These are phyloP conservation scores for Pseudoperonospora humuli DNA, from an alignment of 352 stramenopile species.

Conservation along the genomic window DNA sequence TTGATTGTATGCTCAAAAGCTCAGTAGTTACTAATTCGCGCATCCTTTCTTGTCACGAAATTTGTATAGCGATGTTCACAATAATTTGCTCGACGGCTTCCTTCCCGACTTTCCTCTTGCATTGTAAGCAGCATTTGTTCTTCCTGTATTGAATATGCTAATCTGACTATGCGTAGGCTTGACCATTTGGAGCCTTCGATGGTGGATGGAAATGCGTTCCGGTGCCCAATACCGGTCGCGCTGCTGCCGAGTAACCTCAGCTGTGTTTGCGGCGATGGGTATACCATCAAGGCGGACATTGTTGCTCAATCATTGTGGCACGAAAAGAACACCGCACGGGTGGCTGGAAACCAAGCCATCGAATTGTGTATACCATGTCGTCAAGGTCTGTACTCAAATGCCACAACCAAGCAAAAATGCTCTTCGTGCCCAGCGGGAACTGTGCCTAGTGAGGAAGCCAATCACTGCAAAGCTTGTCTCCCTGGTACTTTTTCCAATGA, in stretches of 20 bases:
- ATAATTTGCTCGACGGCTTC: constrained; percentile 26
- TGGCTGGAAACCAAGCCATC: constrained; percentile 10
- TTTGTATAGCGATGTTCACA: constrained; percentile 24
- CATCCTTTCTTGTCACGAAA: not conserved
- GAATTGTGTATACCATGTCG: constrained; percentile 29
- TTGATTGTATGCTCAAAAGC: not conserved
- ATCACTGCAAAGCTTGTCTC: constrained; percentile 24
- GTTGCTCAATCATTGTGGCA: not conserved
- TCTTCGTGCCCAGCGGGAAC: constrained; percentile 23
- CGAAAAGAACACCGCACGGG: not conserved
- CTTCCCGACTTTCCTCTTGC: constrained; percentile 19
- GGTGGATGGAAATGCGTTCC: constrained; percentile 14
- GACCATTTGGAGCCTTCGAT: constrained; percentile 6
- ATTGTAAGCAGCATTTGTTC: constrained; percentile 20
- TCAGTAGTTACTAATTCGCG: not conserved
- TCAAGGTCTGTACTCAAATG: constrained; percentile 36
- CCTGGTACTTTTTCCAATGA: constrained; percentile 40
- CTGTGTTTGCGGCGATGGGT: constrained; percentile 28
- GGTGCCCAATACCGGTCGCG: constrained; percentile 9
- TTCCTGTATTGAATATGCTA: not conserved
- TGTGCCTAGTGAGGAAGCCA: constrained; percentile 1
- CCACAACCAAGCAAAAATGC: constrained; percentile 37
- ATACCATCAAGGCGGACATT: constrained; percentile 3
- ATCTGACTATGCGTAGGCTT: constrained; percentile 10
- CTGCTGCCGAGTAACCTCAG: constrained; percentile 19